These are phyloP conservation scores for Colletotrichum sp. DNA, from an alignment of 2,329 filamentous ascomycete species.

Conservation along the genomic window DNA sequence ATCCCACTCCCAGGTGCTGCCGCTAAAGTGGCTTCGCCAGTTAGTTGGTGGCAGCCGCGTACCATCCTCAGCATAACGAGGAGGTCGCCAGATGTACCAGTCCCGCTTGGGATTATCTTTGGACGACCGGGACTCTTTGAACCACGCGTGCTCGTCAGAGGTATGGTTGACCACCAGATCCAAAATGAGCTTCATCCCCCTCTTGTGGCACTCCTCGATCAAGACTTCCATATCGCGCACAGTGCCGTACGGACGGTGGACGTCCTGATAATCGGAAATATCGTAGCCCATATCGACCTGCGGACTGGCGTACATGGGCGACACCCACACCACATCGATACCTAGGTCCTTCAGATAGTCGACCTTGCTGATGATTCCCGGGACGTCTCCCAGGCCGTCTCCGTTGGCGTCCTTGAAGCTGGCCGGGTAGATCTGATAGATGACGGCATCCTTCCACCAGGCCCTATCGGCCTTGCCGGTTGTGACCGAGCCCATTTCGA, in stretches of 20 bases:
- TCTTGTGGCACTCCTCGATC: slow-evolving; percentile 62
- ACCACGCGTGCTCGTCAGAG: slow-evolving; percentile 74
- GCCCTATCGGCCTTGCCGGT: not conserved
- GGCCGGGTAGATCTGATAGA: slow-evolving; percentile 66
- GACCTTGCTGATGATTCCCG: slow-evolving; percentile 66
- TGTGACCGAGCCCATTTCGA: slow-evolving; percentile 13
- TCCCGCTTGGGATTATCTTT: slow-evolving; percentile 68
- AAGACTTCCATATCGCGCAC: slow-evolving; percentile 69
- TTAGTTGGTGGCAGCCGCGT: slow-evolving; percentile 76
- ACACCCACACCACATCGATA: slow-evolving; percentile 70
- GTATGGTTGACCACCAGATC: slow-evolving; percentile 84
- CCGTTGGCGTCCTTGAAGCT: slow-evolving; percentile 63
- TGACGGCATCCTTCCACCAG: slow-evolving; percentile 64
- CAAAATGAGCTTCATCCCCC: slow-evolving; percentile 74
- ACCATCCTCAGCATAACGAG: slow-evolving; percentile 59
- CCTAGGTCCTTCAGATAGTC: slow-evolving; percentile 67
- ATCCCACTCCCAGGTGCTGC: slow-evolving; percentile 74
- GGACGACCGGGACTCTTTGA: slow-evolving; percentile 67
- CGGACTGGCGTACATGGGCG: slow-evolving; percentile 68
- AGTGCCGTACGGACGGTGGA: slow-evolving; percentile 70
- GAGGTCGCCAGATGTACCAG: slow-evolving; percentile 69
- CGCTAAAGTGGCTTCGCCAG: slow-evolving; percentile 69
- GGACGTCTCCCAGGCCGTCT: slow-evolving; percentile 66
- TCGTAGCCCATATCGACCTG: slow-evolving; percentile 76
- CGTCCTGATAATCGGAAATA: slow-evolving; percentile 69